Percentiles rank a stretch among this genome's conserved stretches.
phyloP scores from a whole-genome alignment of 306 rosid species.

The Malus domestica region ASM211411v1 NC_041791.1:35101501-35102000 shows the following conservation, averaged over 20 bases:
- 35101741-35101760: constrained; percentile 45
- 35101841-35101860: constrained; percentile 70
- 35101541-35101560: constrained; percentile 86
- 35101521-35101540: constrained; percentile 82
- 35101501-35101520: constrained; percentile 70
- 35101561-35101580: constrained; percentile 65
- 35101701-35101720: not conserved
- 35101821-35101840: constrained; percentile 67
- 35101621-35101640: not conserved
- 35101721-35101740: constrained; percentile 6
- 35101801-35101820: constrained; percentile 65
- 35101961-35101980: not conserved
- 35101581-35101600: constrained; percentile 59
- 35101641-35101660: not conserved
- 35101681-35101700: not conserved
- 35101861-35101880: not conserved
- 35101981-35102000: not conserved
- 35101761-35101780: constrained; percentile 91
- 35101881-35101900: not conserved
- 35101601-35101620: constrained; percentile 80
- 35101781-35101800: constrained; percentile 84
- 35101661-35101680: not conserved
- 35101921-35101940: not conserved
- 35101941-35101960: not conserved
- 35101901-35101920: too few relatives aligned